Conservation (phyloP, 371 early-diverging fungal species). For the Apophysomyces ossiformis region DNA sequence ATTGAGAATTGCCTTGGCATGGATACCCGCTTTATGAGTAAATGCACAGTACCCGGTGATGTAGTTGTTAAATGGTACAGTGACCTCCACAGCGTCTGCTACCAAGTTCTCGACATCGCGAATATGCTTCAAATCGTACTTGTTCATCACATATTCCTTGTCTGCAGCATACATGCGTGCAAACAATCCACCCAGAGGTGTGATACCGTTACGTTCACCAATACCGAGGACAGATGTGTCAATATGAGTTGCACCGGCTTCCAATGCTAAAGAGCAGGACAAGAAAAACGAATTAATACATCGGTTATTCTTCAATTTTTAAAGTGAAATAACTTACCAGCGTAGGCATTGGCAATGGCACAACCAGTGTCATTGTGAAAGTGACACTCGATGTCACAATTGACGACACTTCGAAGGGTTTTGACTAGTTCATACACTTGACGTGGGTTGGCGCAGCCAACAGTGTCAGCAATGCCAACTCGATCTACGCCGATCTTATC, state of each 20-base stretch:
- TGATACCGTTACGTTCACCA: constrained; percentile 96
- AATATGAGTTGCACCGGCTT: constrained; percentile 96
- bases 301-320: background rate
- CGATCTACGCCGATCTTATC: constrained; percentile 95
- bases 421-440: constrained; percentile 95
- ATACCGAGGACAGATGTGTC: constrained; percentile 96
- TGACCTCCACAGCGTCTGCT: constrained; percentile 90
- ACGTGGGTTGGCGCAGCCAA: constrained; percentile 94
- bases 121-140: constrained; percentile 88
- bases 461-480: constrained; percentile 98
- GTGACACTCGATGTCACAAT: constrained; percentile 96
- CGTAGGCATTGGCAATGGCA: constrained; percentile 95
- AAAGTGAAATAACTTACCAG: constrained; percentile 32
- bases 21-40: constrained; percentile 97
- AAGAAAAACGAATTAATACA: background rate
- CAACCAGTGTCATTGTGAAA: constrained; percentile 98
- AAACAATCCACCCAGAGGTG: constrained; percentile 89
- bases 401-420: constrained; percentile 89
- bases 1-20: constrained; percentile 96
- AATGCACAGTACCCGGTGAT: constrained; percentile 97
- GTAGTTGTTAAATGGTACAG: constrained; percentile 97
- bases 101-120: constrained; percentile 93
- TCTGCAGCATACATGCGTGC: constrained; percentile 95
- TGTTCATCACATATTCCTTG: constrained; percentile 82
- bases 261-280: constrained; percentile 60